Base-by-base conservation (phyloP, 2,329 filamentous ascomycete genomes). In the Ophiostoma perfectum region DNA sequence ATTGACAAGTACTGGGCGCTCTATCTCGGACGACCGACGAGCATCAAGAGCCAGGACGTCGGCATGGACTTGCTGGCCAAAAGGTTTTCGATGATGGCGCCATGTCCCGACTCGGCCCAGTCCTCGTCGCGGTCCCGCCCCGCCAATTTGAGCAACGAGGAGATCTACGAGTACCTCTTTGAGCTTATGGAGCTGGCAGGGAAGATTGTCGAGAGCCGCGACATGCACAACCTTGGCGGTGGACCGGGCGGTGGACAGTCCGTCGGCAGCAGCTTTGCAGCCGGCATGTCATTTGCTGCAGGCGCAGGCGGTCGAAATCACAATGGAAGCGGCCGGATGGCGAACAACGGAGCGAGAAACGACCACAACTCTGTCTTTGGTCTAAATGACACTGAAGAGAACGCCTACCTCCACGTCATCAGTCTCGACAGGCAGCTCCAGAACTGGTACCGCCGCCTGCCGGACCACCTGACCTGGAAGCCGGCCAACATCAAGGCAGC, bases 171-270 rank as follows among this genome's bases (percentile, higher is more conserved):
- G 71, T 77, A 83, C 36, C 78, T 85, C 7, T 78, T 84, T 47
- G 82, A 84, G 71, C 76, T 86, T n/a, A 83, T 85, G 82, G 83
- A 83, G 70, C 76, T 85, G 6, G 82, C 82, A 1, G 82, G 82
- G 55, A 81, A 80, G 66, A 83, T 84, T 38, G 80, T 81, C 3
- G 82, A 84, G 70, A 80, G 76, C 2, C 72, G 77, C 41, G 76
- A 79, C 68, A 73, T 78, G 72, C 76, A 52, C 49, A 55, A 55
- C 12, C 49, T 55, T 14, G n/a, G 49, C 27, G n/a, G 49, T 27
- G 49, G 49, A 11, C 27, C 9, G 18, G n/a, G 49, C 18, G 27
- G 27, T 27, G n/a, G 49, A 18, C 49, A 55, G 49, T 55, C 49
- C 8, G 18, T 18, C 36, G 52, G 45, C 38, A 60, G n/a, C 41